A percentile compares a stretch with the other conserved stretches of the same genome.
Conservation (phyloP, 2,329 filamentous ascomycete genomes). For the Periconia digitata region DNA sequence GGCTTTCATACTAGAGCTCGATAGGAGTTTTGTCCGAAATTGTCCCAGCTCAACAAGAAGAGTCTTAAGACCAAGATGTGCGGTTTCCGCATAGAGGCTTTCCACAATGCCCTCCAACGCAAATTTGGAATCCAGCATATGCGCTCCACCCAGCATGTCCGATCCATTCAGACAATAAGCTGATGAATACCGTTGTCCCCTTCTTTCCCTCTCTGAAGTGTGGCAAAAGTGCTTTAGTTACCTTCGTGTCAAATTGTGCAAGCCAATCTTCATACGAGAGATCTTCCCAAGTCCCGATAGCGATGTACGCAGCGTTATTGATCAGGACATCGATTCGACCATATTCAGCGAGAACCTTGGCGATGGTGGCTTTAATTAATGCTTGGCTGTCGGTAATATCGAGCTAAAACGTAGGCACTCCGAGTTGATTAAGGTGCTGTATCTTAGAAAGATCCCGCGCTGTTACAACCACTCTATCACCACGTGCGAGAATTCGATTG, state of each 20-base stretch:
- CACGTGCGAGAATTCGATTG: conserved; percentile 38
- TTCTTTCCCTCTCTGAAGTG: conserved; percentile 2
- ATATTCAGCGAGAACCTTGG: conserved; percentile 30
- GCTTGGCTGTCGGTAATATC: conserved; percentile 37
- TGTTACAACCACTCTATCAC: conserved; percentile 49
- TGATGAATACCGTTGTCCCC: conserved; percentile 5
- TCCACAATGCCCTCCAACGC: conserved; percentile 6
- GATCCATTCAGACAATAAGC: conserved; percentile 5
- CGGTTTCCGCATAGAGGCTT: conserved; percentile 3
- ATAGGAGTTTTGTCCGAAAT: conserved; percentile 10
- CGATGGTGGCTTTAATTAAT: conserved; percentile 26
- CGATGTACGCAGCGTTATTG: conserved; percentile 54
- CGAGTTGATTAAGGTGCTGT: conserved; percentile 21
- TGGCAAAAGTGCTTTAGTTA: conserved; percentile 5
- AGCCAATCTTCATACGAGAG: not conserved
- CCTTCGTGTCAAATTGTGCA: conserved; percentile 8
- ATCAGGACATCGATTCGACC: conserved; percentile 46
- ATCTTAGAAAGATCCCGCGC: conserved; percentile 39
- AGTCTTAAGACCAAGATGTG: conserved; percentile 4
- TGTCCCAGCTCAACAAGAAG: conserved; percentile 5
- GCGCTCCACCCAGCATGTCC: conserved; percentile 3
- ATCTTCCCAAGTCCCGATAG: conserved; percentile 1
- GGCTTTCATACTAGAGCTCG: not conserved
- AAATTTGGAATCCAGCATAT: conserved; percentile 8
- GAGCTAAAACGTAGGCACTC: conserved; percentile 32